These are phyloP conservation scores for Haplographium delicatum DNA, from an alignment of 495 filamentous ascomycete species.

Conservation along the genomic window DNA sequence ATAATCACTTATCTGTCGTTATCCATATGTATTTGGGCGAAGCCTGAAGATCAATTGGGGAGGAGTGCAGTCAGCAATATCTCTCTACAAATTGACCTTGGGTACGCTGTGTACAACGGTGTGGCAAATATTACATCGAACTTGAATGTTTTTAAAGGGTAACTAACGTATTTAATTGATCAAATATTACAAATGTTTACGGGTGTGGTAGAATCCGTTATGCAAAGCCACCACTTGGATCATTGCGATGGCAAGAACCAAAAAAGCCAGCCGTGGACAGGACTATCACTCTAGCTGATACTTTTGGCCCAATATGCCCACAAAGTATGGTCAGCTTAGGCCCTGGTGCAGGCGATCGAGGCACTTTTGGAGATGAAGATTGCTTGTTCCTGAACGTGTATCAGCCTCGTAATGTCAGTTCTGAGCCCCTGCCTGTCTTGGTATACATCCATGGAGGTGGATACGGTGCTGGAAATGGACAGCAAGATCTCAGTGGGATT, in stretches of 20 bases:
- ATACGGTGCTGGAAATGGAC: constrained; percentile 43
- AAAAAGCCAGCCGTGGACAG: constrained; percentile 3
- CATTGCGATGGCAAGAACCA: constrained; percentile 37
- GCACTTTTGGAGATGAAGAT: constrained; percentile 35
- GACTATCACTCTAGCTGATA: not conserved
- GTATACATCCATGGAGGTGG: constrained; percentile 43
- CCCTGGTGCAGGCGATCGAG: not conserved
- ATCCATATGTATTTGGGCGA: too few relatives aligned
- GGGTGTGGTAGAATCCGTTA: constrained; percentile 35
- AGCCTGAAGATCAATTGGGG: too few relatives aligned
- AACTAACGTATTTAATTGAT: not conserved
- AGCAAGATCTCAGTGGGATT: constrained; percentile 40
- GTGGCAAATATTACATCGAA: not conserved
- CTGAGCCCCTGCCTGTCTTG: constrained; percentile 45
- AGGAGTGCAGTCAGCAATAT: too few relatives aligned
- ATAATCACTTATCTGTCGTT: too few relatives aligned
- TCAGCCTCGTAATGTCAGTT: constrained; percentile 31
- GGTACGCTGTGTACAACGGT: not conserved
- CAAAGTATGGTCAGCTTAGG: not conserved
- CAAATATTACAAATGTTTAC: not conserved
- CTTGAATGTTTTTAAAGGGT: constrained; percentile 42
- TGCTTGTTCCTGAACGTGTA: constrained; percentile 41
- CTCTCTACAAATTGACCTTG: constrained; percentile 4
- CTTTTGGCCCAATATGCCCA: not conserved
- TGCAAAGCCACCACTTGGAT: constrained; percentile 35